Evolutionary conservation across 2,329 filamentous ascomycete species (phyloP), one percentile per base, ranked within the genome.

Genomic region (Phaeosphaeriaceae sp.): DNA sequence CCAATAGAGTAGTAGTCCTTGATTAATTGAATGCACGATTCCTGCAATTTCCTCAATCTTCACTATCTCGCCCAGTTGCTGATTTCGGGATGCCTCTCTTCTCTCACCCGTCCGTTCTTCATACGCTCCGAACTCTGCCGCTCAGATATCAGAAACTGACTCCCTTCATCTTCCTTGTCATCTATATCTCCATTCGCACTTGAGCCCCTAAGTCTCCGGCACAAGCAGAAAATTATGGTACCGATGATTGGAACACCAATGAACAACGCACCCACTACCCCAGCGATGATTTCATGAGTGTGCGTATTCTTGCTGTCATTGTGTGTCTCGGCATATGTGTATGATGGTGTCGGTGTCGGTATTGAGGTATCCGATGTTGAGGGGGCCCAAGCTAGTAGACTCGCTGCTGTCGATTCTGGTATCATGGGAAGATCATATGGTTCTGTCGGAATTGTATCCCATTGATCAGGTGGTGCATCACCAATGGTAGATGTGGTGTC

Each of bases 281-380:
- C 48, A 7, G 21, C 31, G 33, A 51, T 51, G 31, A 42, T 42
- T 3, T 27, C 20, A 33, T 51, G 31, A 7, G 31, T 40, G n/a
- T 41, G 50, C 1, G 50, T 52, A n/a, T 45, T 52, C 17, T 46
- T 52, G 50, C 15, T 9, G n/a, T 52, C 50, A 21, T 52, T 33
- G n/a, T 52, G 50, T 5, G 50, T 52, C 17, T 52, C 50, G 3
- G 9, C 40, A 24, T 41, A 52, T 13, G 41, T 45, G 17, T 52
- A 52, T 1, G 50, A 45, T 7, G 50, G 50, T 11, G 50, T 20
- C 17, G 10, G 22, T 1, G 9, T 49, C 7, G 25, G 13, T 21
- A n/a, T 49, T 7, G 13, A 10, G 13, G 47, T 25, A 7, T 24
- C 20, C 15, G 11, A 10, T 21, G 22, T 24, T 21, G n/a, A 11